Percentiles rank a stretch among this genome's conserved stretches.
phyloP scores from a whole-genome alignment of 2,329 filamentous ascomycete species.

The Aspergillus thermomutatus region DNA sequence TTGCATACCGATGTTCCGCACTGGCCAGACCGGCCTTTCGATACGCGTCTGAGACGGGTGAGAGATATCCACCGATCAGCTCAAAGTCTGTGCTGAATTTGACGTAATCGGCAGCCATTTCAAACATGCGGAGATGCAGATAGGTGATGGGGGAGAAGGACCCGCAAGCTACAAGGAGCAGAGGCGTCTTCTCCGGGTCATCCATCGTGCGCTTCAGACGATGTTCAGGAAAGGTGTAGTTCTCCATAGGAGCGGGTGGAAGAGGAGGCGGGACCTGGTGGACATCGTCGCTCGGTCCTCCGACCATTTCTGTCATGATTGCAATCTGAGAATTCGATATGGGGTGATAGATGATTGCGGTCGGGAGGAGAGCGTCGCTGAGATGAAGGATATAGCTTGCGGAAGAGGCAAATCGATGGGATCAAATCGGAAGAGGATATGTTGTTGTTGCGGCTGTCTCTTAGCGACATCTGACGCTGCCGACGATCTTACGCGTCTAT shows the following conservation, averaged over 20 bases:
- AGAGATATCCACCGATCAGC: slow-evolving; percentile 80
- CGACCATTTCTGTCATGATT: slow-evolving; percentile 29
- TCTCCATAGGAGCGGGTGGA: slow-evolving; percentile 32
- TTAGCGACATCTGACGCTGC: too few relatives aligned
- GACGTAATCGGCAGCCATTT: slow-evolving; percentile 78
- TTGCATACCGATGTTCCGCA: slow-evolving; percentile 60
- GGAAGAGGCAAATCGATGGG: not conserved
- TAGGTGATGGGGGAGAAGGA: slow-evolving; percentile 62
- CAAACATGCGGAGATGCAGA: slow-evolving; percentile 76
- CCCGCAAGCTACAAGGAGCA: slow-evolving; percentile 49
- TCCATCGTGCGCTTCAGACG: slow-evolving; percentile 46
- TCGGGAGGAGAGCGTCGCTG: not conserved
- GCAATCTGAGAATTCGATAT: slow-evolving; percentile 5
- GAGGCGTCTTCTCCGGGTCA: slow-evolving; percentile 47
- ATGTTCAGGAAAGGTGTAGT: slow-evolving; percentile 44
- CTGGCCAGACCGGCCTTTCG: slow-evolving; percentile 77
- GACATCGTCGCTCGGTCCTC: slow-evolving; percentile 27
- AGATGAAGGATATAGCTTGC: not conserved
- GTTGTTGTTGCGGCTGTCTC: too few relatives aligned
- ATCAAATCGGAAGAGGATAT: too few relatives aligned
- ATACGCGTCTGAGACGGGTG: slow-evolving; percentile 71
- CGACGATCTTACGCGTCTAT: too few relatives aligned
- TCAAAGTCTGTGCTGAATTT: slow-evolving; percentile 75
- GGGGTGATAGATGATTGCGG: not conserved
- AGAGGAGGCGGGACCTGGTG: slow-evolving; percentile 20